Base-by-base conservation (phyloP, 345 rosid genomes). In the Rhizophora mangle region DNA sequence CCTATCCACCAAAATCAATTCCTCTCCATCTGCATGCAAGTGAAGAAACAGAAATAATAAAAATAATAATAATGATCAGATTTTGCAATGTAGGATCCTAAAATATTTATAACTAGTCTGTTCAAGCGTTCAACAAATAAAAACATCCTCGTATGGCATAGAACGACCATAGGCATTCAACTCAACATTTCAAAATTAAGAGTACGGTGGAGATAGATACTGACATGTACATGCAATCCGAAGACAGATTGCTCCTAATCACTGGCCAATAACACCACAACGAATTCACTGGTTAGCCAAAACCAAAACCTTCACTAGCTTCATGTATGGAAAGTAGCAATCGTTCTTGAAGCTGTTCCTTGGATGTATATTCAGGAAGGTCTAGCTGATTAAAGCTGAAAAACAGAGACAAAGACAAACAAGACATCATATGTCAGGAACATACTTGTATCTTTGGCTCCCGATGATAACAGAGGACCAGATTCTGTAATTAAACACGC, bases 291-390 rank as follows among this genome's bases (percentile, higher is more conserved):
- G 63, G 18, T 83, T 77, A 94, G 74, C 95, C 98, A 68, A 94
- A 94, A 52, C 98, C 98, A 77, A 94, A 91, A 43, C 98, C 98
- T 83, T 91, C 97, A 68, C 90, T 91, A 51, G 92, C 98, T 80
- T 94, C 97, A 34, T 94, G 98, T 62, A 91, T 94, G 6, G 98
- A 97, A 69, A 94, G 97, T 71, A 94, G 83, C 81, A 94, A 70
- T 1, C 97, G 88, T 46, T 94, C 92, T 75, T 83, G 86, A 62
- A 94, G 96, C 74, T 89, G 93, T 63, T 89, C 97, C 78, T 87
- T 89, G 9, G 90, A 77, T 24, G 78, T 70, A 78, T 94, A 94
- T 85, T 91, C 98, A 0, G 98, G 98, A 67, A 94, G 93, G 80
- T 91, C 98, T 54, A 94, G 87, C 72, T 91, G 98, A 85, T 94